Percentiles rank a stretch among this genome's conserved stretches.
Conservation (phyloP, 2,329 filamentous ascomycete genomes). For the Elsinoe fawcettii region DNA sequence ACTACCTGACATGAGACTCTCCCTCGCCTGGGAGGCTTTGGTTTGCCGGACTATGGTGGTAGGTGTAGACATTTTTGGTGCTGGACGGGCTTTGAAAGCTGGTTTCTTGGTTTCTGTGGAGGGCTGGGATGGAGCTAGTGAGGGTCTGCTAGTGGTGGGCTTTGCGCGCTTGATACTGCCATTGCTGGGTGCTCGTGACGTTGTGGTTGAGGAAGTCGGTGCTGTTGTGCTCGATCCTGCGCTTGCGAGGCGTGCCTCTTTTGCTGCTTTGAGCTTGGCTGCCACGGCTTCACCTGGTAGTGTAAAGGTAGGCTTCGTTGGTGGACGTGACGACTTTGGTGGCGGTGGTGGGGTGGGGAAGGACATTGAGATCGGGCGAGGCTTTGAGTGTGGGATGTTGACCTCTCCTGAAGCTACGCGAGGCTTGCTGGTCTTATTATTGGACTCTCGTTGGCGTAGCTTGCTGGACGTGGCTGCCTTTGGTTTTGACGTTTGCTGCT, state of each 20-base stretch:
- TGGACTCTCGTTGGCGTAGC: not conserved
- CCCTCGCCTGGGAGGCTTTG: conserved; percentile 35
- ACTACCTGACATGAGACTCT: conserved; percentile 28
- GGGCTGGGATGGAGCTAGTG: conserved; percentile 14
- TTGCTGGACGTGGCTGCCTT: not conserved
- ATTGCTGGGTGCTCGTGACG: not conserved
- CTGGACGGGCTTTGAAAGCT: conserved; percentile 42
- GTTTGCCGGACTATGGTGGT: conserved; percentile 36
- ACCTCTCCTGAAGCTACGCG: conserved; percentile 21
- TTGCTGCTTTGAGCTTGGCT: conserved; percentile 45
- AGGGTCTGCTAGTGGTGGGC: conserved; percentile 18
- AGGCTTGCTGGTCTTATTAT: not conserved
- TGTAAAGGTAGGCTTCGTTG: conserved; percentile 44
- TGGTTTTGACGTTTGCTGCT: conserved; percentile 19
- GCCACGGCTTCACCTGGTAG: conserved; percentile 48
- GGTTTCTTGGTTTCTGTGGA: conserved; percentile 29
- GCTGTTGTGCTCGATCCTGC: conserved; percentile 21
- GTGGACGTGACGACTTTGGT: conserved; percentile 43
- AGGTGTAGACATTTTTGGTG: conserved; percentile 24
- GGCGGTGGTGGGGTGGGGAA: conserved; percentile 42
- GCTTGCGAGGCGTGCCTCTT: conserved; percentile 42
- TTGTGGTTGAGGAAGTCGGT: not conserved
- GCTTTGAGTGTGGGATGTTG: conserved; percentile 34
- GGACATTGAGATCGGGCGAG: conserved; percentile 40
- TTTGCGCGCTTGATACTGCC: not conserved